Conservation (phyloP, 2,329 filamentous ascomycete genomes). For the Aspergillus spinulosporus region DNA sequence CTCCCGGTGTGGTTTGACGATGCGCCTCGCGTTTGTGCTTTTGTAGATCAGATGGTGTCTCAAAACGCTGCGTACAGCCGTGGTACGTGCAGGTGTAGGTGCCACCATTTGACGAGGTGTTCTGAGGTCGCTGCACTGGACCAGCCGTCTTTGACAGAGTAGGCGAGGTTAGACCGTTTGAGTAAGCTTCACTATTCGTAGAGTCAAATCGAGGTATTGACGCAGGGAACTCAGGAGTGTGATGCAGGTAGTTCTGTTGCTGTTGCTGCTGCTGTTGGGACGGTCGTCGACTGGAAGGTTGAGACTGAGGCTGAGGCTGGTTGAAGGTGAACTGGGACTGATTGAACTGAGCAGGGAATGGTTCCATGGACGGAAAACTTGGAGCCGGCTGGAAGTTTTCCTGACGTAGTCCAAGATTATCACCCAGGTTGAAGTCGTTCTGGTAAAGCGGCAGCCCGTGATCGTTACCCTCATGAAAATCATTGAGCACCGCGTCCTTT, state of each 20-base stretch:
- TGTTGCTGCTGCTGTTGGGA: slow-evolving; percentile 4
- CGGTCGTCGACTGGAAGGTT: slow-evolving; percentile 16
- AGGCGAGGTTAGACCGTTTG: slow-evolving; percentile 37
- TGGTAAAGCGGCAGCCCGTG: slow-evolving; percentile 65
- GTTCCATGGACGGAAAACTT: slow-evolving; percentile 45
- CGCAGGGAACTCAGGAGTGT: slow-evolving; percentile 59
- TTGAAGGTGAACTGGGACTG: slow-evolving; percentile 50
- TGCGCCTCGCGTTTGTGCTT: slow-evolving; percentile 96
- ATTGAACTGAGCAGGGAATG: slow-evolving; percentile 44
- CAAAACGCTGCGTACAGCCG: slow-evolving; percentile 83
- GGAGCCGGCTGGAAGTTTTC: slow-evolving; percentile 40
- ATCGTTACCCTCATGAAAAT: slow-evolving; percentile 74
- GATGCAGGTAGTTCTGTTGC: slow-evolving; percentile 40
- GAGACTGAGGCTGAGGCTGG: slow-evolving; percentile 29
- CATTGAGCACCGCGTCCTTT: slow-evolving; percentile 79
- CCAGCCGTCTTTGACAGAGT: slow-evolving; percentile 34
- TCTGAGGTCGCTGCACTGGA: slow-evolving; percentile 54
- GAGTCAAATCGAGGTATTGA: slow-evolving; percentile 64
- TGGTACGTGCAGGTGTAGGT: slow-evolving; percentile 97
- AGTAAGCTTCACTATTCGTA: slow-evolving; percentile 53
- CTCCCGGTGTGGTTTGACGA: slow-evolving; percentile 65
- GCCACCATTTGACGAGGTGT: slow-evolving; percentile 72
- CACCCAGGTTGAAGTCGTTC: slow-evolving; percentile 52
- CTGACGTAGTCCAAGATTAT: slow-evolving; percentile 39
- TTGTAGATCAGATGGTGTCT: slow-evolving; percentile 80